Evolutionary conservation across 306 rosid species (phyloP).

Genomic region (Sophora flavescens): DNA sequence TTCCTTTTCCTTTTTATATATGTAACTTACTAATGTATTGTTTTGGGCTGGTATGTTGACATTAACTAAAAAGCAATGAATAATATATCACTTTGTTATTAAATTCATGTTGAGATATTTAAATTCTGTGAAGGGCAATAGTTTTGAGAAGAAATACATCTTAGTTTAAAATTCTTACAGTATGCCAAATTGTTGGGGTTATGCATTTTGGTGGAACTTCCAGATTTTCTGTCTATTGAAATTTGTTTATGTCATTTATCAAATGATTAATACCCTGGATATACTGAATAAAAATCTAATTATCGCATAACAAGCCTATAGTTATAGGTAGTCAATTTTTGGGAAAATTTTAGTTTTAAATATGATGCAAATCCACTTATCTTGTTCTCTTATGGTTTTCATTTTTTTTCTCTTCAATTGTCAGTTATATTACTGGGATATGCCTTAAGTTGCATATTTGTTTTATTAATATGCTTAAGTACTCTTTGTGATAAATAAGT

Average conservation of each 20-base stretch:
- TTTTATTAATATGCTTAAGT: conserved; percentile 23
- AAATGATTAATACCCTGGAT: neutral
- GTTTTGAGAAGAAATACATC: conserved; percentile 22
- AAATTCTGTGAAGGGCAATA: neutral
- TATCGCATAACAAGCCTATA: conserved; percentile 8
- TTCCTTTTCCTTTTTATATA: neutral
- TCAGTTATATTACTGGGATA: conserved; percentile 24
- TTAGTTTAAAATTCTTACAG: conserved; percentile 19
- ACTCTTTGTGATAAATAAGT: conserved; percentile 20
- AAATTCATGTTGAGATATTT: conserved; percentile 15
- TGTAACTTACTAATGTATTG: neutral
- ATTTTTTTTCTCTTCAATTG: conserved; percentile 6
- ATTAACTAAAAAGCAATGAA: neutral
- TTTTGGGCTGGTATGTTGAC: conserved; percentile 28
- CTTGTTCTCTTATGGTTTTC: conserved; percentile 8
- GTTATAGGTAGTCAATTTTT: neutral
- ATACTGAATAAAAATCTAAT: conserved; percentile 8
- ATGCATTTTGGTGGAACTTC: conserved; percentile 7
- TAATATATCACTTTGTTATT: conserved; percentile 16
- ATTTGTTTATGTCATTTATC: conserved; percentile 26
- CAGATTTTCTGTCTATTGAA: conserved; percentile 27
- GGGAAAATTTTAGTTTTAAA: neutral
- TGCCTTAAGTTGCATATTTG: conserved; percentile 13
- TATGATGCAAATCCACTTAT: neutral
- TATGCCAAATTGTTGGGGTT: conserved; percentile 32